A percentile compares a stretch with the other conserved stretches of the same genome.
These are phyloP conservation scores for Ophiostoma ulmi DNA, from an alignment of 2,329 filamentous ascomycete species.

Conservation along the genomic window DNA sequence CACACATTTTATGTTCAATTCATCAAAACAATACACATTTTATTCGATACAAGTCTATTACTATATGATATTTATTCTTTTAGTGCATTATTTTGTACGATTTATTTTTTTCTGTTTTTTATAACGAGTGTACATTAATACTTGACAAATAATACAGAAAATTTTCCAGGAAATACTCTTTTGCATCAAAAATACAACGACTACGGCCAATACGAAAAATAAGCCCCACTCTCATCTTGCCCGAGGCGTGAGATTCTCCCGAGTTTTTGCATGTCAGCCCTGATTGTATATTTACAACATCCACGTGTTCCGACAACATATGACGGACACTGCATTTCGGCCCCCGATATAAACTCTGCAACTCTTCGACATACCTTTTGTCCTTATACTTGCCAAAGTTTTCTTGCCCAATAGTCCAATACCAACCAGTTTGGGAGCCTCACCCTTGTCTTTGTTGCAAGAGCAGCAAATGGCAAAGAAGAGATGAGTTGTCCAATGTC, in stretches of 20 bases:
- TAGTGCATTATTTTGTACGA: too few species aligned
- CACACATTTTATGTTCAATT: too few species aligned
- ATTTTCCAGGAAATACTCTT: neutral
- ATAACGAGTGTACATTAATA: too few species aligned
- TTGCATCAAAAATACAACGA: neutral
- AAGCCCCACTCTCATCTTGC: neutral
- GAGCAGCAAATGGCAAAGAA: neutral
- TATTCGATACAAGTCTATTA: too few species aligned
- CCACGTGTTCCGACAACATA: neutral
- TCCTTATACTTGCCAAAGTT: neutral
- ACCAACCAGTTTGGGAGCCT: neutral
- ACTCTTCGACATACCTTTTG: neutral
- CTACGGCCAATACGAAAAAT: neutral
- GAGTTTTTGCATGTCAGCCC: neutral
- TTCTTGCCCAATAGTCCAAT: neutral
- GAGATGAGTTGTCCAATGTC: conserved; percentile 9
- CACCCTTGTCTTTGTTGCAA: neutral
- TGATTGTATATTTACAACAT: neutral
- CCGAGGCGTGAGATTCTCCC: neutral
- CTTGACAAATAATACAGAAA: neutral
- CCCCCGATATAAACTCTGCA: neutral
- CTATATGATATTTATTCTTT: too few species aligned
- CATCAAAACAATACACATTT: too few species aligned
- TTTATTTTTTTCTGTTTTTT: too few species aligned
- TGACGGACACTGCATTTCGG: neutral